Evolutionary conservation across 2,329 filamentous ascomycete species (phyloP), one percentile per base, ranked within the genome.

Genomic region (Malbranchea cinnamomea): DNA sequence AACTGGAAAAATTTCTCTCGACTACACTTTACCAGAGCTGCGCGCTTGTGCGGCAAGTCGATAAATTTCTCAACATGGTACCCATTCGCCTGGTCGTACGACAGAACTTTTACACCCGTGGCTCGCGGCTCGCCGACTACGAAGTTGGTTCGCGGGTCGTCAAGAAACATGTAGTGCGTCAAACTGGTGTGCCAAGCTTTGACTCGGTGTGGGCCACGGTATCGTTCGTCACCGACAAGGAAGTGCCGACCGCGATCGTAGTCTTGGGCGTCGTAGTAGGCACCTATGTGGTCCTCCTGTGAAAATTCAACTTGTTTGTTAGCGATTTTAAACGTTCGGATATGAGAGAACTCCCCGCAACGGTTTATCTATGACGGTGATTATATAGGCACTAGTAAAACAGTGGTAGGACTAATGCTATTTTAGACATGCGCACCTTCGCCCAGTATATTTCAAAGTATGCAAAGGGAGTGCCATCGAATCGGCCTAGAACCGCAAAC

Each of bases 391-490:
- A n/a, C n/a, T n/a, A n/a, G n/a, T n/a, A n/a, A n/a, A n/a, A n/a
- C n/a, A n/a, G n/a, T n/a, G n/a, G n/a, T n/a, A n/a, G n/a, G n/a
- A n/a, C n/a, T n/a, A n/a, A n/a, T n/a, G n/a, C n/a, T n/a, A n/a
- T n/a, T n/a, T n/a, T n/a, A n/a, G n/a, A n/a, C n/a, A n/a, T n/a
- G n/a, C n/a, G n/a, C n/a, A 68, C 67, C 60, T 72, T 74, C 20
- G 72, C 75, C 78, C 78, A 85, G 51, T 84, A 85, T 2, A 84
- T 61, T 50, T 87, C 80, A 47, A 80, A 84, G 49, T 85, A 85
- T 0, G 77, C 74, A 49, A 85, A 85, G 27, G 61, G 67, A 2
- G 63, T 65, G 17, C 78, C 74, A 33, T 85, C 68, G 48, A 82
- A 87, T 15, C 67, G 66, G 5, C 73, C 80, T 35, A 85, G 60